Evolutionary conservation across 768 basidiomycete species (phyloP), one percentile per base, ranked within the genome.

Genomic region (Cystobasidium onofrii): DNA sequence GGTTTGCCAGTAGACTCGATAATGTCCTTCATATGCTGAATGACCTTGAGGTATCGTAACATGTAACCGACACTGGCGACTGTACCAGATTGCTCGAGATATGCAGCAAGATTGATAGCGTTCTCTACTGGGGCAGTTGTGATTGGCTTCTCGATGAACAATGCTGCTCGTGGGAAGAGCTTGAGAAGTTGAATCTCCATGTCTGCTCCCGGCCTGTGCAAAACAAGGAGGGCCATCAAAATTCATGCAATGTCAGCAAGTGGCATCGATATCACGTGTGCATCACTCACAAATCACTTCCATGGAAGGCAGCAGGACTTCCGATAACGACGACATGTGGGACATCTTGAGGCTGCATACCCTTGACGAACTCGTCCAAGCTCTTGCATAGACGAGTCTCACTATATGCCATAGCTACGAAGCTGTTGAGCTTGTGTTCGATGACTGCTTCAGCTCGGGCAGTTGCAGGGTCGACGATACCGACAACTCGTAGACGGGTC

Each of bases 21-120:
- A 81, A 97, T 94, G 75, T 89, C 86, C 83, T 96, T 96, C 91
- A 98, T 97, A 86, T 88, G 88, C 83, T 97, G 94, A 27, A 95
- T 91, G 34, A 90, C 92, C 72, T 89, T 89, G 78, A 95, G 85
- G 83, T 96, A 95, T 75, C 93, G 88, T 75, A 96, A 84, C 94
- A 97, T 96, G 81, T 92, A 92, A 33, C 74, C 74, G 60, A 79
- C 78, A 13, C 74, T 75, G 52, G 75, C 75, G 63, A 77, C 72
- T 6, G 73, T 72, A 27, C 74, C 67, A 15, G 33, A n/a, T 60
- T 77, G 76, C 64, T 76, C 74, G 64, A 79, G 75, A 25, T 54
- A 39, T 1, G 60, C 27, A 15, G 71, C 55, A 52, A 79, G 76
- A 20, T 67, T 33, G 60, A 76, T 62, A 9, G 76, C 73, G 31